Evolutionary conservation across 176 grass and related monocot species (phyloP).

Genomic region (Eragrostis curvula): DNA sequence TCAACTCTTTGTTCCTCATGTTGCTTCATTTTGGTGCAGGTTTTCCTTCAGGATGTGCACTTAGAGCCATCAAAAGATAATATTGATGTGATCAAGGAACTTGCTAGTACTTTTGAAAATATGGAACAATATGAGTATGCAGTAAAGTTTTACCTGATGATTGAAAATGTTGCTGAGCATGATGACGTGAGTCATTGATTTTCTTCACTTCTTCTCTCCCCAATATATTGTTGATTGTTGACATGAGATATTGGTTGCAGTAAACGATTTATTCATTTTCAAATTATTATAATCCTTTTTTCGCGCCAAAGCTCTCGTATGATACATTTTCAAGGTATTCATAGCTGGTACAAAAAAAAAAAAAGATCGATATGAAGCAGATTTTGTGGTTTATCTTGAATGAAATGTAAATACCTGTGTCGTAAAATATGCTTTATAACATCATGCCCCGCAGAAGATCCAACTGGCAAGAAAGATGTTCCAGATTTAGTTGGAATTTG

Average conservation of each 20-base stretch:
- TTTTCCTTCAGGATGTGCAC: slow-evolving; percentile 60
- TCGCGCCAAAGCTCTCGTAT: not conserved
- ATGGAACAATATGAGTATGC: slow-evolving; percentile 66
- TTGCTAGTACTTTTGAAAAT: slow-evolving; percentile 63
- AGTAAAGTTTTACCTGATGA: too few relatives aligned
- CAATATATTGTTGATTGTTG: too few relatives aligned
- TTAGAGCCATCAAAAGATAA: slow-evolving; percentile 64
- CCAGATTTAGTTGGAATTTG: too few relatives aligned
- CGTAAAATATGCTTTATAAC: too few relatives aligned
- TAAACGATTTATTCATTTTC: too few relatives aligned
- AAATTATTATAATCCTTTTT: not conserved
- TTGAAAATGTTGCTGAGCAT: slow-evolving; percentile 55
- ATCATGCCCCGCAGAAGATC: too few relatives aligned
- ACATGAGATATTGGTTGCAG: too few relatives aligned
- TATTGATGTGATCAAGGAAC: slow-evolving; percentile 56
- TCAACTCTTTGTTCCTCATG: too few relatives aligned
- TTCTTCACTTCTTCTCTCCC: not conserved
- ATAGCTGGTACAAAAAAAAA: not conserved
- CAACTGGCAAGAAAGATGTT: too few relatives aligned
- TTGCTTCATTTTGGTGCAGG: slow-evolving; percentile 56
- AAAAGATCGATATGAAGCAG: not conserved
- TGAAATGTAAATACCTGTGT: not conserved
- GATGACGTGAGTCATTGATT: slow-evolving; percentile 60
- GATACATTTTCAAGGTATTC: not conserved
- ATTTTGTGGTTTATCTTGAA: slow-evolving; percentile 2